Conservation (phyloP, 306 rosid genomes). For the Heteromeles arbutifolia region DNA sequence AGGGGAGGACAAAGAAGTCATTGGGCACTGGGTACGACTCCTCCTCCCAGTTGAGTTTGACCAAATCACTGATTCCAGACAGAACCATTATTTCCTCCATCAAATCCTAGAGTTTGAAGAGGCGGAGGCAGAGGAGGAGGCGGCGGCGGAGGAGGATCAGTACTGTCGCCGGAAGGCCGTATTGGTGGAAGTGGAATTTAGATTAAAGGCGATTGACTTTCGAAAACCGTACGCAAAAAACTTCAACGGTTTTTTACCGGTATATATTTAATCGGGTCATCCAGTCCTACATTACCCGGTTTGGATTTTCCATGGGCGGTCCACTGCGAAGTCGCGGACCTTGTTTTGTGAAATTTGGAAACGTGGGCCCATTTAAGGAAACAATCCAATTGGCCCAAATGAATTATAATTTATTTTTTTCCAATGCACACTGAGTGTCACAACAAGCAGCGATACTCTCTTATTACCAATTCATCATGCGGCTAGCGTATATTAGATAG, state of each 20-base stretch:
- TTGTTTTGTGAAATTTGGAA: no score
- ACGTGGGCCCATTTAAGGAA: no score
- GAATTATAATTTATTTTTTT: no score
- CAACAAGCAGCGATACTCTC: background rate
- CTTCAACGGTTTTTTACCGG: background rate
- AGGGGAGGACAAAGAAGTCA: conserved; percentile 28
- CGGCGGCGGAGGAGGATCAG: background rate
- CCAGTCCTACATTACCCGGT: background rate
- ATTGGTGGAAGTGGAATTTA: background rate
- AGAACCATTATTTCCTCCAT: conserved; percentile 3
- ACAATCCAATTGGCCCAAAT: background rate
- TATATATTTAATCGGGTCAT: background rate
- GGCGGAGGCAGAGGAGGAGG: background rate
- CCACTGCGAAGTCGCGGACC: background rate
- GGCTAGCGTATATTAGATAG: no score
- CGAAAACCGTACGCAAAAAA: background rate
- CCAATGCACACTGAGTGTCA: background rate
- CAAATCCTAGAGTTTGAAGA: background rate
- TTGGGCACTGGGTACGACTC: conserved; percentile 21
- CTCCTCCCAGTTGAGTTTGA: conserved; percentile 12
- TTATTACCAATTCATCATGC: no score
- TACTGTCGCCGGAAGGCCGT: background rate
- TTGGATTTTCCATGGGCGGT: background rate
- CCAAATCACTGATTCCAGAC: conserved; percentile 4
- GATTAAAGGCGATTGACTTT: background rate